Conservation (phyloP, 2,329 filamentous ascomycete species). For the Anthostomella pinea region DNA sequence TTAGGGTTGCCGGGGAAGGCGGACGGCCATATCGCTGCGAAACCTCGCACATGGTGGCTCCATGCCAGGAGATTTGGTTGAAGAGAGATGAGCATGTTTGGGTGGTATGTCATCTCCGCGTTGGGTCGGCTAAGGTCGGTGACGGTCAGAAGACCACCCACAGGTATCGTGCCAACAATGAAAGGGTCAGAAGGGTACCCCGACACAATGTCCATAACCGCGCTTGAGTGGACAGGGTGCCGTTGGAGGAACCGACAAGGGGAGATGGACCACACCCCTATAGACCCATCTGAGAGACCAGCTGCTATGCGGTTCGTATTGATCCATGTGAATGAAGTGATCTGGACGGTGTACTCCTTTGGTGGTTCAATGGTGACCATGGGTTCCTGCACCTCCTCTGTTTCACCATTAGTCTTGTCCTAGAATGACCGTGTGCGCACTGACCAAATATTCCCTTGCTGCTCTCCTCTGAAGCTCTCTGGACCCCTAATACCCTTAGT, state of each 20-base stretch:
- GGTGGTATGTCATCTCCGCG: constrained; percentile 52
- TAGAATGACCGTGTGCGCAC: constrained; percentile 13
- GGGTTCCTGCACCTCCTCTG: constrained; percentile 45
- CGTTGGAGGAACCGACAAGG: constrained; percentile 49
- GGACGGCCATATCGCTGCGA: constrained; percentile 50
- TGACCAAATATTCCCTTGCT: constrained; percentile 38
- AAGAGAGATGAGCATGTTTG: constrained; percentile 48
- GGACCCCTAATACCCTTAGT: constrained; percentile 47
- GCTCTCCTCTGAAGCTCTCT: constrained; percentile 25
- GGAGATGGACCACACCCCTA: constrained; percentile 55
- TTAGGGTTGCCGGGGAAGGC: constrained; percentile 51
- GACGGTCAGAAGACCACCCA: constrained; percentile 52
- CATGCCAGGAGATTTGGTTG: constrained; percentile 54
- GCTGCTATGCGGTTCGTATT: constrained; percentile 53
- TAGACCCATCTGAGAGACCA: constrained; percentile 55
- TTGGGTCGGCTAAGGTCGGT: constrained; percentile 52
- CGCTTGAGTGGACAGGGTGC: constrained; percentile 51
- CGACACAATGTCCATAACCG: constrained; percentile 53
- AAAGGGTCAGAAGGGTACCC: constrained; percentile 56
- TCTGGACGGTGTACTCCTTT: constrained; percentile 46
- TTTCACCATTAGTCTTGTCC: constrained; percentile 19
- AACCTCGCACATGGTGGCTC: constrained; percentile 55
- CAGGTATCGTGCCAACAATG: constrained; percentile 52
- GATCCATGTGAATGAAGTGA: constrained; percentile 54
- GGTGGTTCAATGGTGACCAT: constrained; percentile 44